Percentiles rank a stretch among this genome's conserved stretches.
Evolutionary conservation across 305 asterid genomes (phyloP).

Genomic region (Fraxinus platypoda): DNA sequence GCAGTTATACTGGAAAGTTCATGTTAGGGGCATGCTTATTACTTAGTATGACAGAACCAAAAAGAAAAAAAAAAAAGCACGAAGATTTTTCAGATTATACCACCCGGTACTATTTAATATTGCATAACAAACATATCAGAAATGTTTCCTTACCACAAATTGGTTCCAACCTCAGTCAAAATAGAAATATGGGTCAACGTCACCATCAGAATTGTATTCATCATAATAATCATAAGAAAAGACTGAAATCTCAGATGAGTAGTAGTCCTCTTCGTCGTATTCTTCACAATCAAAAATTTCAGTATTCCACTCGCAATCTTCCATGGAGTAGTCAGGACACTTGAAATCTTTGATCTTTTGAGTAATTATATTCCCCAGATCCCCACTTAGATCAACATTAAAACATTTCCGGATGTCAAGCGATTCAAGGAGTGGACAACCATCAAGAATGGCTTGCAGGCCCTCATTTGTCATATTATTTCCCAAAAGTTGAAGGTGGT

Average conservation of each 20-base stretch:
- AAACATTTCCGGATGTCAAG: conserved; percentile 34
- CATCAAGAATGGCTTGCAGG: conserved; percentile 38
- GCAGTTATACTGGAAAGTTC: not conserved
- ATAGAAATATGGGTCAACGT: not conserved
- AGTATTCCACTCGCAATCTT: conserved; percentile 27
- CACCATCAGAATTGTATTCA: not conserved
- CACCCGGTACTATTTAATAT: not conserved
- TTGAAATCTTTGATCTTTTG: conserved; percentile 24
- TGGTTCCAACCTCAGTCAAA: not conserved
- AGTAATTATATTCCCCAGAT: conserved; percentile 22
- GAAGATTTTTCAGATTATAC: not conserved
- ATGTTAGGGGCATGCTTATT: not conserved
- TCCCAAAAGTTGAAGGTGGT: conserved; percentile 34
- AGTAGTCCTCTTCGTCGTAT: conserved; percentile 6
- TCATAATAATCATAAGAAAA: not conserved
- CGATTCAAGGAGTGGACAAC: conserved; percentile 39
- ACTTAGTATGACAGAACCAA: not conserved
- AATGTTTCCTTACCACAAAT: not conserved
- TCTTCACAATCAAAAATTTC: conserved; percentile 19
- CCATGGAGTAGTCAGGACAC: conserved; percentile 21
- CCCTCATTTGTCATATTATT: conserved; percentile 24
- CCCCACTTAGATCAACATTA: conserved; percentile 23
- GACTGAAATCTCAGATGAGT: conserved; percentile 23
- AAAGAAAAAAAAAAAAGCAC: not conserved
- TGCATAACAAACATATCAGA: not conserved